A percentile compares a stretch with the other conserved stretches of the same genome.
phyloP scores from a whole-genome alignment of 1,284 basidiomycete genomes.

The Ceratobasidium sp. region DNA sequence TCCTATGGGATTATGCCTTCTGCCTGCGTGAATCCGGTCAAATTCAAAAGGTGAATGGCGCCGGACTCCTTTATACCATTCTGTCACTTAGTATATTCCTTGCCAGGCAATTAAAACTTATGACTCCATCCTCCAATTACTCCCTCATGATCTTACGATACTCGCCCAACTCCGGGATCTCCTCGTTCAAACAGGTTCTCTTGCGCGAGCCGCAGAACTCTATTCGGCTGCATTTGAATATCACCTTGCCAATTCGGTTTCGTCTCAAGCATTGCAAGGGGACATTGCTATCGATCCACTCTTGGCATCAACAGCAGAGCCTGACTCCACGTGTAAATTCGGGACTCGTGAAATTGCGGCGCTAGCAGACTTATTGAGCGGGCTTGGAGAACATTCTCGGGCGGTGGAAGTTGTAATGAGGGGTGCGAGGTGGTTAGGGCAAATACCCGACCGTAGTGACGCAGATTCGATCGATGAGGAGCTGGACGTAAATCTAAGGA shows the following conservation, averaged over 20 bases:
- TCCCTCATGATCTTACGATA: slow-evolving; percentile 85
- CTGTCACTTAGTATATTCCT: not conserved
- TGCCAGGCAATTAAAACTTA: slow-evolving; percentile 81
- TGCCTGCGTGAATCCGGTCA: slow-evolving; percentile 84
- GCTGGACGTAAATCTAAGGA: slow-evolving; percentile 84
- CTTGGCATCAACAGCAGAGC: slow-evolving; percentile 18
- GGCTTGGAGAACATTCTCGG: slow-evolving; percentile 74
- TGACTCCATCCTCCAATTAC: slow-evolving; percentile 78
- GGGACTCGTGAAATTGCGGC: slow-evolving; percentile 68
- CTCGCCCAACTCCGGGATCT: slow-evolving; percentile 84
- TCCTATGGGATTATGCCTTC: slow-evolving; percentile 90
- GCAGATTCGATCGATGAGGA: slow-evolving; percentile 57
- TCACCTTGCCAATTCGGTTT: slow-evolving; percentile 55
- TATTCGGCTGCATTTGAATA: slow-evolving; percentile 71
- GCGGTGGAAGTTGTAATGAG: slow-evolving; percentile 78
- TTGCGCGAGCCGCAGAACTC: slow-evolving; percentile 71
- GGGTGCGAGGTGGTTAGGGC: slow-evolving; percentile 89
- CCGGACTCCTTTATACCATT: not conserved
- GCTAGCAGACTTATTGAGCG: slow-evolving; percentile 86
- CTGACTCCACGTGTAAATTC: slow-evolving; percentile 38
- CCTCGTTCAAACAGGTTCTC: slow-evolving; percentile 77
- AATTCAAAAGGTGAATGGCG: slow-evolving; percentile 68
- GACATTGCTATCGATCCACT: slow-evolving; percentile 30
- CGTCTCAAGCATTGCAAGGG: not conserved
- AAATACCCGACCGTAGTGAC: slow-evolving; percentile 84